A percentile compares a stretch with the other conserved stretches of the same genome.
These are phyloP conservation scores for Acrocalymma vagum DNA, from an alignment of 2,329 filamentous ascomycete species.

Conservation along the genomic window DNA sequence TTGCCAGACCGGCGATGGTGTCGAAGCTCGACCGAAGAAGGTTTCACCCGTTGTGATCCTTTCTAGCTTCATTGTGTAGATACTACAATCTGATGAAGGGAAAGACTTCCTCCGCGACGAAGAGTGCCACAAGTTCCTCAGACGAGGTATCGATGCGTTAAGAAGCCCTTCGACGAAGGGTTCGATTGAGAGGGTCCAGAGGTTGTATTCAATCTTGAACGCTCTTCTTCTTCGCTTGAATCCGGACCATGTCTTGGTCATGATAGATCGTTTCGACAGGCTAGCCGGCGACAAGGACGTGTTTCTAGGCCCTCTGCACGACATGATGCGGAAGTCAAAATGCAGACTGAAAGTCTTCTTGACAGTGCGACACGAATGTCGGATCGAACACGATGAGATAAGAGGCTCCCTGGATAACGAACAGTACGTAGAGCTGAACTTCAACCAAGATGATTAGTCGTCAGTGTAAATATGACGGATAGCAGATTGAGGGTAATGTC, in stretches of 20 bases:
- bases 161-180: neutral
- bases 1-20: neutral
- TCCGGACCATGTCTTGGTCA: slow-evolving; percentile 1
- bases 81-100: neutral
- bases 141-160: slow-evolving; percentile 1
- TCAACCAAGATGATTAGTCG: too few species aligned
- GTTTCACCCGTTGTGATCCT: neutral
- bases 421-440: too few species aligned
- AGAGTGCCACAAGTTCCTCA: slow-evolving; percentile 1
- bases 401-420: too few species aligned
- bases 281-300: slow-evolving; percentile 2
- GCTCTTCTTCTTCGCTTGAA: neutral
- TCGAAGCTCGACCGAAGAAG: neutral
- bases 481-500: too few species aligned
- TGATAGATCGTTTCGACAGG: slow-evolving; percentile 9
- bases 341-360: slow-evolving; percentile 7
- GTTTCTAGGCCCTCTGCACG: slow-evolving; percentile 2
- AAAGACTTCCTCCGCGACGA: neutral
- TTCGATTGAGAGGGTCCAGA: neutral
- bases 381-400: too few species aligned
- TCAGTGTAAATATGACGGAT: too few species aligned
- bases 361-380: too few species aligned
- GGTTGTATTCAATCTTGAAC: neutral
- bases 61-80: neutral
- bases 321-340: slow-evolving; percentile 1